A percentile compares a stretch with the other conserved stretches of the same genome.
Conservation (phyloP, 345 rosid genomes). For the Clarkia xantiana region DNA sequence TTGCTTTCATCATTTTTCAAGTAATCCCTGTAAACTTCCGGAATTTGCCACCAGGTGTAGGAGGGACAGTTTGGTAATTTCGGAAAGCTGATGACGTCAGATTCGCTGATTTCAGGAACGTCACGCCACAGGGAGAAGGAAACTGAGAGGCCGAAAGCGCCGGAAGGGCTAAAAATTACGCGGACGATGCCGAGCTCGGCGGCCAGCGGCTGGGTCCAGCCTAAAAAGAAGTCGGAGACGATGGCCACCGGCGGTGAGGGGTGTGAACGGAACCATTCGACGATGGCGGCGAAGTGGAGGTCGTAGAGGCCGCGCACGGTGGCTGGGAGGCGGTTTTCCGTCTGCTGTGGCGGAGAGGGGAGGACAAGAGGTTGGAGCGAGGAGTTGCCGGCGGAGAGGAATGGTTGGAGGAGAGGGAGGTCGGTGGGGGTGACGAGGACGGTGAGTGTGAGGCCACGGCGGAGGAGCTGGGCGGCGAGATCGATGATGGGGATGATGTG, state of each 20-base stretch:
- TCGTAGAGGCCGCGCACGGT: neutral
- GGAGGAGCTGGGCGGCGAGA: constrained; percentile 6
- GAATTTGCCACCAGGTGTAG: constrained; percentile 29
- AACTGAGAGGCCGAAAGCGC: neutral
- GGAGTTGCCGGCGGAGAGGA: neutral
- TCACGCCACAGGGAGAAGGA: neutral
- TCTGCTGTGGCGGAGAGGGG: constrained; percentile 1
- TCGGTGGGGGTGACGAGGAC: constrained; percentile 2
- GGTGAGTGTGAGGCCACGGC: constrained; percentile 3
- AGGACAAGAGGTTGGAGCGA: neutral
- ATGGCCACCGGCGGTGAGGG: constrained; percentile 4
- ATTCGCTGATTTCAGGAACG: neutral
- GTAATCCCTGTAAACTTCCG: constrained; percentile 7
- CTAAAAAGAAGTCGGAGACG: constrained; percentile 9
- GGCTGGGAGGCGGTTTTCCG: neutral
- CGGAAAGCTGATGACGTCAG: constrained; percentile 8
- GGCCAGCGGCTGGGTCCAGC: constrained; percentile 8
- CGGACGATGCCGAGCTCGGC: constrained; percentile 4
- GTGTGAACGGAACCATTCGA: constrained; percentile 7
- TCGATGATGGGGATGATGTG: constrained; percentile 6
- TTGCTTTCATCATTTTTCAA: constrained; percentile 14
- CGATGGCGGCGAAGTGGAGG: neutral
- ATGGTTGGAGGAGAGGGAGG: constrained; percentile 5
- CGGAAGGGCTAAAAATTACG: constrained; percentile 2
- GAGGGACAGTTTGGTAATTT: constrained; percentile 29